Percentiles rank a stretch among this genome's conserved stretches.
Conservation (phyloP, 257 asterid species). For the Parsonsia alboflavescens region DNA sequence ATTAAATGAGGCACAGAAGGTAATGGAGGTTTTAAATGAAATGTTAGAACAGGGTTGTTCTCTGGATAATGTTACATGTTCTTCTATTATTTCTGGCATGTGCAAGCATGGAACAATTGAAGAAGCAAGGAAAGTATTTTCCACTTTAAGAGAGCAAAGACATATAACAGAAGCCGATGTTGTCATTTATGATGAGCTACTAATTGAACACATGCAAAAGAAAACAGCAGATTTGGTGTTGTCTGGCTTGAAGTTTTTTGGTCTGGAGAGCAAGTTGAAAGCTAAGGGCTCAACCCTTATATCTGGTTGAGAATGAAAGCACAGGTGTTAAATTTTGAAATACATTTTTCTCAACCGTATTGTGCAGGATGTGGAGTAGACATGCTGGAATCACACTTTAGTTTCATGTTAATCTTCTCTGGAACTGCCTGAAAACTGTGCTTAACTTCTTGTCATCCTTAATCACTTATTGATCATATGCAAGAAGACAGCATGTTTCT, state of each 20-base stretch:
- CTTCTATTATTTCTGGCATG: slow-evolving; percentile 73
- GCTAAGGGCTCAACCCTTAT: slow-evolving; percentile 58
- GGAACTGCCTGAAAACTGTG: not conserved
- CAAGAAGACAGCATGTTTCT: not conserved
- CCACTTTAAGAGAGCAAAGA: slow-evolving; percentile 43
- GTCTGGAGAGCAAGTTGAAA: slow-evolving; percentile 65
- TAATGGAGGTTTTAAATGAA: slow-evolving; percentile 60
- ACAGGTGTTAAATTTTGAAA: not conserved
- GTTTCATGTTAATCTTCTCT: not conserved
- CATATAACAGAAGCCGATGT: slow-evolving; percentile 64
- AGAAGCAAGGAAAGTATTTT: slow-evolving; percentile 69
- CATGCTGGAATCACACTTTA: not conserved
- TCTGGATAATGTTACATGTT: slow-evolving; percentile 37
- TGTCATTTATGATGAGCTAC: slow-evolving; percentile 69
- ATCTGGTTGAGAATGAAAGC: slow-evolving; percentile 30
- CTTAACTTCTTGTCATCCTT: not conserved
- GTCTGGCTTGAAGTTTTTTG: slow-evolving; percentile 82
- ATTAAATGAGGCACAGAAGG: slow-evolving; percentile 53
- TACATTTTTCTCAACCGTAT: not conserved
- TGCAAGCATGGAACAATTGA: slow-evolving; percentile 79
- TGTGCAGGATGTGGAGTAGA: not conserved
- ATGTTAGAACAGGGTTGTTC: slow-evolving; percentile 57
- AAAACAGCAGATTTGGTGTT: slow-evolving; percentile 72
- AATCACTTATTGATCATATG: not conserved
- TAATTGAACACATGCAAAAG: slow-evolving; percentile 80